Evolutionary conservation across 2,329 filamentous ascomycete species (phyloP).

Genomic region (Verticillium tricorpus): DNA sequence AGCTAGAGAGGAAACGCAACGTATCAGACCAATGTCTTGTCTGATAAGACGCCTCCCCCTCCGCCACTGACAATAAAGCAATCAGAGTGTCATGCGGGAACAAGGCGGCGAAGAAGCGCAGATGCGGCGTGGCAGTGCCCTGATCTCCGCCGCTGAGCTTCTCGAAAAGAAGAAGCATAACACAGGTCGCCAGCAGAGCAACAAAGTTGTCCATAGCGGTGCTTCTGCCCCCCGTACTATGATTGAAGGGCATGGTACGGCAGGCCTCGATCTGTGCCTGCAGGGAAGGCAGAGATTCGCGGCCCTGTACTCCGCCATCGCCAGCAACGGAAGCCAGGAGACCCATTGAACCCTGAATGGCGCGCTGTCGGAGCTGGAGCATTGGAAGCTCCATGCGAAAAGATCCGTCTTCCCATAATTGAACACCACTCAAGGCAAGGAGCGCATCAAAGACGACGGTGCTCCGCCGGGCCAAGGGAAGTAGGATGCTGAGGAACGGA

Average conservation of each 20-base stretch:
- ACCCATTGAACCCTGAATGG: slow-evolving; percentile 9
- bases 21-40: too few species aligned
- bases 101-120: slow-evolving; percentile 9
- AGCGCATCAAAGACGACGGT: slow-evolving; percentile 12
- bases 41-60: too few species aligned
- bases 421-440: slow-evolving; percentile 10
- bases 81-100: slow-evolving; percentile 1
- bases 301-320: background rate
- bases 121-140: slow-evolving; percentile 8
- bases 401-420: slow-evolving; percentile 13
- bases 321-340: slow-evolving; percentile 7
- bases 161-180: slow-evolving; percentile 12
- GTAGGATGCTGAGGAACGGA: slow-evolving; percentile 13
- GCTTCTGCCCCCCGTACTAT: too few species aligned
- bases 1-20: background rate
- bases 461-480: slow-evolving; percentile 14
- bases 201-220: too few species aligned
- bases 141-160: slow-evolving; percentile 11
- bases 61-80: background rate
- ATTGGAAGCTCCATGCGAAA: slow-evolving; percentile 9
- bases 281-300: too few species aligned
- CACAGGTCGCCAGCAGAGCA: background rate
- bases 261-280: too few species aligned
- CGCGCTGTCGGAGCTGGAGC: slow-evolving; percentile 10
- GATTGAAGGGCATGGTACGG: too few species aligned